Percentiles rank a stretch among this genome's conserved stretches.
phyloP scores from a whole-genome alignment of 805 yeast genomes.

The Starmerella khaoyaiensis region DNA sequence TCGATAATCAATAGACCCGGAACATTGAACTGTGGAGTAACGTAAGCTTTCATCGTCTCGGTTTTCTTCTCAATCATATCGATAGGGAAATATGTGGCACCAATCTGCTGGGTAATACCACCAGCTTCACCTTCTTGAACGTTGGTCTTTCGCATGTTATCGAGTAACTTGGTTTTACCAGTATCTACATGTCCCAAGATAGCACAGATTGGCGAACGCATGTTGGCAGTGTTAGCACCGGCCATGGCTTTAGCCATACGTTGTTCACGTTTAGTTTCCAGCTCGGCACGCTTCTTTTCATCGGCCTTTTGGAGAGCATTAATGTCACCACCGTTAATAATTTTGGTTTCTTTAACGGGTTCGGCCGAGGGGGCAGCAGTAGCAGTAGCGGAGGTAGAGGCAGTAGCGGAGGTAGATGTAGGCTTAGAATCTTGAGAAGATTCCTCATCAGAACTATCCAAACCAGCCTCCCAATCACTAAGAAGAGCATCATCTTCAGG shows the following conservation, averaged over 20 bases:
- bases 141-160: slow-evolving; percentile 94
- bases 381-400: slow-evolving; percentile 20
- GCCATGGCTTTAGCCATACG: slow-evolving; percentile 29
- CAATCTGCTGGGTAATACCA: slow-evolving; percentile 99
- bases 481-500: slow-evolving; percentile 46
- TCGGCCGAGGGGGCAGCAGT: slow-evolving; percentile 24
- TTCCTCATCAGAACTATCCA: slow-evolving; percentile 32
- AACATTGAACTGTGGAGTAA: slow-evolving; percentile 70
- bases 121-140: slow-evolving; percentile 99
- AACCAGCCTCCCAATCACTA: slow-evolving; percentile 76
- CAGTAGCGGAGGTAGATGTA: slow-evolving; percentile 10
- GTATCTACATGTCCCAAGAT: slow-evolving; percentile 99
- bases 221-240: slow-evolving; percentile 36
- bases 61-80: slow-evolving; percentile 87
- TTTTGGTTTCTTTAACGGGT: slow-evolving; percentile 9
- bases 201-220: slow-evolving; percentile 98
- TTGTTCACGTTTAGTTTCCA: slow-evolving; percentile 31
- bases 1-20: slow-evolving; percentile 95
- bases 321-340: slow-evolving; percentile 23
- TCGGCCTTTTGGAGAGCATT: slow-evolving; percentile 19
- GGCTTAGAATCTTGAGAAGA: slow-evolving; percentile 10
- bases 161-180: slow-evolving; percentile 94
- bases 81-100: slow-evolving; percentile 98
- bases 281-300: slow-evolving; percentile 31
- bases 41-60: slow-evolving; percentile 75